Evolutionary conservation across 2,329 filamentous ascomycete species (phyloP).

Genomic region (Fusarium dlaminii): DNA sequence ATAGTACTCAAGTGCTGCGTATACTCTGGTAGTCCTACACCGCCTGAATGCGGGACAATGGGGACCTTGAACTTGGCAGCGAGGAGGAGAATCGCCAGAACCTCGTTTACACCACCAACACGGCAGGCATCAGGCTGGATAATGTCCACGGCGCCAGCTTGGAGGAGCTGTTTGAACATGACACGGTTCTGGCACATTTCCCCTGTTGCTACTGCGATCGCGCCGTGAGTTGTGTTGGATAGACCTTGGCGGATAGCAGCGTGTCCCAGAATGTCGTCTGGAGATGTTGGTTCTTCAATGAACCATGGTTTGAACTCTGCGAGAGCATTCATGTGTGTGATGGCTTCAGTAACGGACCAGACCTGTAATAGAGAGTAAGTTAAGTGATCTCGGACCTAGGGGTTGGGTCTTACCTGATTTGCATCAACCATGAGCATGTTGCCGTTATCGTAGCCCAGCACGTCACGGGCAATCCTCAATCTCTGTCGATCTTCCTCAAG

Average conservation of each 20-base stretch:
- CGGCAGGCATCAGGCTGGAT: conserved; percentile 92
- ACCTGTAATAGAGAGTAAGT: conserved; percentile 58
- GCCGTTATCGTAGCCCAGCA: background rate
- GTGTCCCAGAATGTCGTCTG: conserved; percentile 89
- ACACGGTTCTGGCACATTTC: conserved; percentile 97
- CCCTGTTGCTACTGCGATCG: conserved; percentile 85
- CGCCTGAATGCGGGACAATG: conserved; percentile 87
- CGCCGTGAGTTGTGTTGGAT: background rate
- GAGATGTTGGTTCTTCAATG: conserved; percentile 92
- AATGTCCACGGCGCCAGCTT: conserved; percentile 81
- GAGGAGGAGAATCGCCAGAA: conserved; percentile 85
- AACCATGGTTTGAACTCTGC: conserved; percentile 91
- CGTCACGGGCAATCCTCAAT: background rate
- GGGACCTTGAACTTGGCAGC: conserved; percentile 82
- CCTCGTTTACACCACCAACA: conserved; percentile 89
- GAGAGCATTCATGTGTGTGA: conserved; percentile 84
- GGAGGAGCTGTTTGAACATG: conserved; percentile 91
- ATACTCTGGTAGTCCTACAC: conserved; percentile 90
- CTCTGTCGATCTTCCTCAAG: background rate
- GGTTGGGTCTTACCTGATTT: background rate
- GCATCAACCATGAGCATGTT: background rate
- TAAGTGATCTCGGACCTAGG: fast-evolving
- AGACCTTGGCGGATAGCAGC: conserved; percentile 77
- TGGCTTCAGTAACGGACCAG: conserved; percentile 90
- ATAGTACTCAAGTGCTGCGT: conserved; percentile 92